Evolutionary conservation across 2,329 filamentous ascomycete genomes (phyloP), one percentile per base, ranked within the genome.

Genomic region (Claviceps purpurea): DNA sequence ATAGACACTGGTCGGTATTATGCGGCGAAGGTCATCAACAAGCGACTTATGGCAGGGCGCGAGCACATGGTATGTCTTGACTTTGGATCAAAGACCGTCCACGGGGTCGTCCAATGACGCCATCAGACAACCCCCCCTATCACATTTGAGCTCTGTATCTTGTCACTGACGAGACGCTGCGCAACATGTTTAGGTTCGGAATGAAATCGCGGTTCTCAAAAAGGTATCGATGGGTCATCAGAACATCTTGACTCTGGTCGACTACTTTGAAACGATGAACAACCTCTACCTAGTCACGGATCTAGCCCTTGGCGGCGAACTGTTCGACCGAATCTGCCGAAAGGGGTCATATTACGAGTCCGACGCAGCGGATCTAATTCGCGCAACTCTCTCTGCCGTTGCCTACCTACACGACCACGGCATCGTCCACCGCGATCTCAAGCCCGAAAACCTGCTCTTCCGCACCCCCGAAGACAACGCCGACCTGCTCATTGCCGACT

Each of bases 241-340:
- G 68, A 98, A 98, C 66, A 97, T 98, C 66, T 74, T 98, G 56
- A 98, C 93, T 1, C 78, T 98, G 54, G 93, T 97, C 62, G 93
- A 98, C 73, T 98, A 97, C 71, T 98, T 98, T 65, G 93, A 98
- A 73, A 98, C 93, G 6, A 95, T 96, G 87, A 97, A 98, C 73
- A 98, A 98, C 70, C 79, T 98, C 58, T 98, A 98, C 68, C 84
- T 98, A 40, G 93, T 98, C 50, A 97, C 93, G 44, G 93, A 98
- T 64, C 85, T 98, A 37, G 93, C 93, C 18, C 82, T 97, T 18
- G 93, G 93, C 57, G 93, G 93, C 60, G 93, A 98, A 69, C 81
- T 98, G 16, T 98, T 98, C 67, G 93, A 98, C 68, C 88, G 93
- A 61, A 98, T 98, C 69, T 98, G 93, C 70, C 86, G 93, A 58